Base-by-base conservation (phyloP, 192 early-diverging fungal genomes). In the Rhizophagus sp. region DNA sequence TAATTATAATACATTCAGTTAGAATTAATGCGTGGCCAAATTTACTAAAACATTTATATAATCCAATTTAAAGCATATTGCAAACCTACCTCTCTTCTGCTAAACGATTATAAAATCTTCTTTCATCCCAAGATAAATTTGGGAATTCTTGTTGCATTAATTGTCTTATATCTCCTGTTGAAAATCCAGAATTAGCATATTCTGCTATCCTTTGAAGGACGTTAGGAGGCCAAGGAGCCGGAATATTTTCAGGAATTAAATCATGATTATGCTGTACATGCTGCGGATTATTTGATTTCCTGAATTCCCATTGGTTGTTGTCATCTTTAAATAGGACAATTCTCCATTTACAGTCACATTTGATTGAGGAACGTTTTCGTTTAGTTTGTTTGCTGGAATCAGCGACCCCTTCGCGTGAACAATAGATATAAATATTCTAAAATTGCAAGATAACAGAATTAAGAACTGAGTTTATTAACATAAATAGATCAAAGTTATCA, bases 331-430 rank as follows among this genome's bases (percentile, higher is more conserved):
- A 89, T 22, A 90, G 73, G 4, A 88, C 87, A 24, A 90, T 85
- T 47, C 89, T 83, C 89, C 89, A 90, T 74, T 87, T 85, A 79
- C 89, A 90, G 75, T 89, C 89, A 70, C 89, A 90, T 49, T 88
- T 84, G 82, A 86, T 84, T 7, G 88, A 89, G 2, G 86, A 75
- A 74, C 89, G 83, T 72, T 89, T 89, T 25, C 89, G 81, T 79
- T 89, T 85, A 30, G 83, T 86, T 24, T 83, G 77, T 83, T 88
- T 89, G 62, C 85, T 81, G 24, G 87, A 88, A 76, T 90, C 89
- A 9, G 88, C 85, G 8, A 90, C 78, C 27, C 89, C 89, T 83
- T 90, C 89, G 63, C 89, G 82, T 2, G 89, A 90, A 65, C 89
- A 90, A 47, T 90, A 90, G 50, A 90, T 73, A 61, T 90, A 90